phyloP scores from a whole-genome alignment of 2,329 filamentous ascomycete genomes.

The Epichloe typhina region DNA sequence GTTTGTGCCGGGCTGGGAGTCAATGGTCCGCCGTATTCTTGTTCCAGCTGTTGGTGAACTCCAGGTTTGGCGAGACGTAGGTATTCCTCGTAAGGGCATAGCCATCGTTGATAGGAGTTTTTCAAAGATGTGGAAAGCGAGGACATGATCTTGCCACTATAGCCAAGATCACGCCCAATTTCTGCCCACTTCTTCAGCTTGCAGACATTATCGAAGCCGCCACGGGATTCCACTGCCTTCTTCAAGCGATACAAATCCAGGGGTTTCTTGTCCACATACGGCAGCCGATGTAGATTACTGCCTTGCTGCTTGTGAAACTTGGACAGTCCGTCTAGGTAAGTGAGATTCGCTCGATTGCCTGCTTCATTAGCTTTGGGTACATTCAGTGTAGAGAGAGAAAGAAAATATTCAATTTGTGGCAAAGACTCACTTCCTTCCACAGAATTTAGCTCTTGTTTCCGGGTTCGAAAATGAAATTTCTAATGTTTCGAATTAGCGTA shows the following conservation, averaged over 20 bases:
- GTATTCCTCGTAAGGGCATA: constrained; percentile 94
- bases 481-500: constrained; percentile 22
- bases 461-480: constrained; percentile 93
- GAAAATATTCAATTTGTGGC: neutral
- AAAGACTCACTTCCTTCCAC: constrained; percentile 80
- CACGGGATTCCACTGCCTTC: constrained; percentile 88
- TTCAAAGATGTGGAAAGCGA: constrained; percentile 94
- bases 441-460: constrained; percentile 92
- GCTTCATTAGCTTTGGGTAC: neutral
- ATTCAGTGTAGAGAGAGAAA: neutral
- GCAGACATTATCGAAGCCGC: constrained; percentile 93
- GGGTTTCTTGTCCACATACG: constrained; percentile 94
- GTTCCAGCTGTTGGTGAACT: constrained; percentile 89
- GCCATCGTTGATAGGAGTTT: constrained; percentile 95
- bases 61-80: constrained; percentile 80
- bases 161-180: constrained; percentile 89
- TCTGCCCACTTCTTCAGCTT: constrained; percentile 99
- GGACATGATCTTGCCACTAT: constrained; percentile 99
- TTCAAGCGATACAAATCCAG: constrained; percentile 92
- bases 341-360: constrained; percentile 91
- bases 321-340: constrained; percentile 85
- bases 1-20: constrained; percentile 60
- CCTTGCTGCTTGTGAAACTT: constrained; percentile 98
- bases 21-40: constrained; percentile 83
- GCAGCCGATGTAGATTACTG: constrained; percentile 83